Percentiles rank a stretch among this genome's conserved stretches.
phyloP scores from a whole-genome alignment of 495 filamentous ascomycete species.

The Physcia stellaris region DNA sequence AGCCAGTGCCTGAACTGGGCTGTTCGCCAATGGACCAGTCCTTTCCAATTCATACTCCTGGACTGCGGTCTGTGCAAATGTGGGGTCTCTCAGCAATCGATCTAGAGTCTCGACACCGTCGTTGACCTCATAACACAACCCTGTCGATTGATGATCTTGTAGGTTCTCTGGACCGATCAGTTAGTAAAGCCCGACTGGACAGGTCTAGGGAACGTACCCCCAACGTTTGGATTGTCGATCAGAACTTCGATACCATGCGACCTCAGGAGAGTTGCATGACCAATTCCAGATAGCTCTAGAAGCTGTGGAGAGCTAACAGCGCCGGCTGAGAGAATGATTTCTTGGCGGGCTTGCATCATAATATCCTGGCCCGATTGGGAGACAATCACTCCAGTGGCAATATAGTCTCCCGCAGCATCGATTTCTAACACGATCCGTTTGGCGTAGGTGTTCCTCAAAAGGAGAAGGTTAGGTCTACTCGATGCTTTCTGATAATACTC shows the following conservation, averaged over 20 bases:
- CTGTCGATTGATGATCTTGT: slow-evolving; percentile 25
- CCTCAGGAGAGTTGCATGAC: slow-evolving; percentile 21
- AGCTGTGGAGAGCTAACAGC: slow-evolving; percentile 38
- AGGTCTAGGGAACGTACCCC: too few species aligned
- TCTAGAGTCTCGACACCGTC: slow-evolving; percentile 2
- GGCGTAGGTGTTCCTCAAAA: slow-evolving; percentile 30
- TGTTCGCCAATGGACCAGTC: slow-evolving; percentile 11
- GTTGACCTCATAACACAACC: slow-evolving; percentile 2
- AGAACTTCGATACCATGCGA: slow-evolving; percentile 25
- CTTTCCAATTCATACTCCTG: slow-evolving; percentile 4
- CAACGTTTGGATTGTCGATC: slow-evolving; percentile 29
- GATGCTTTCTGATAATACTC: slow-evolving; percentile 24
- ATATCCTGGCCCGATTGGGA: slow-evolving; percentile 15
- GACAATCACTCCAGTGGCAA: slow-evolving; percentile 5
- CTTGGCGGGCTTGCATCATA: slow-evolving; percentile 17
- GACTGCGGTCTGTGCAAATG: not conserved
- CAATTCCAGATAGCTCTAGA: slow-evolving; percentile 45
- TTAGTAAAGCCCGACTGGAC: too few species aligned
- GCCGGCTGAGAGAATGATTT: slow-evolving; percentile 41
- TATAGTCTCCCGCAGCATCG: not conserved
- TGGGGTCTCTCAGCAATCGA: slow-evolving; percentile 2
- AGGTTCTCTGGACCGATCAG: too few species aligned
- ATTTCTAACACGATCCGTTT: slow-evolving; percentile 30
- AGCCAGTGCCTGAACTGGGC: slow-evolving; percentile 4
- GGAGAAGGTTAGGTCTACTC: slow-evolving; percentile 28